A percentile compares a stretch with the other conserved stretches of the same genome.
These are phyloP conservation scores for Penicillium sp. DNA, from an alignment of 2,329 filamentous ascomycete species.

Conservation along the genomic window DNA sequence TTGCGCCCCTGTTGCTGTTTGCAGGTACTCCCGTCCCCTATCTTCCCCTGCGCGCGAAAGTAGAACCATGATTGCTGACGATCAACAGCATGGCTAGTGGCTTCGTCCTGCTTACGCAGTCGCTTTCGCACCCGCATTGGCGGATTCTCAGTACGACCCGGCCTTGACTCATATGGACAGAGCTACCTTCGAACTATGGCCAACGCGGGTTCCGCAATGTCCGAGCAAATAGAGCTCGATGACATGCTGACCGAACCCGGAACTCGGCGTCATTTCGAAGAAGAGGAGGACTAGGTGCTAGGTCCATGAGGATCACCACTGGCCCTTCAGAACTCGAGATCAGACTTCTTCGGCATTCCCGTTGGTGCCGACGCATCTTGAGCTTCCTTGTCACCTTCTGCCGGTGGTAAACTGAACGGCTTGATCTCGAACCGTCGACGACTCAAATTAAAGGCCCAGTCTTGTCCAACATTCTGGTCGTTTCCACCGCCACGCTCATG, in stretches of 20 bases:
- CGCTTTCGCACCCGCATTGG: constrained; percentile 50
- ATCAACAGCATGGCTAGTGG: constrained; percentile 48
- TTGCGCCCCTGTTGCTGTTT: constrained; percentile 38
- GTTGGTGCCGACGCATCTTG: constrained; percentile 49
- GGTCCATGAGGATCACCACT: constrained; percentile 12
- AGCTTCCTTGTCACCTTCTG: constrained; percentile 69
- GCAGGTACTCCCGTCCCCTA: constrained; percentile 22
- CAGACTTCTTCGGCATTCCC: constrained; percentile 59
- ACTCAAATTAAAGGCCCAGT: constrained; percentile 87
- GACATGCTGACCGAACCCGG: constrained; percentile 53
- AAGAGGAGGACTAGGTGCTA: no score
- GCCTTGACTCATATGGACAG: constrained; percentile 51
- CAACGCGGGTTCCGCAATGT: constrained; percentile 53
- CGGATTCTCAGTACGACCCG: constrained; percentile 45
- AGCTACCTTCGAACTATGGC: constrained; percentile 57
- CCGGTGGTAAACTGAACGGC: constrained; percentile 83
- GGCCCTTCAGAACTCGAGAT: constrained; percentile 63
- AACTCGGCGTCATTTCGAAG: constrained; percentile 26
- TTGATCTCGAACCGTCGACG: constrained; percentile 78
- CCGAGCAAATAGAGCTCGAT: constrained; percentile 63
- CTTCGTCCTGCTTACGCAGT: constrained; percentile 57
- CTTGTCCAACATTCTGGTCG: constrained; percentile 68
- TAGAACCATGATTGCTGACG: constrained; percentile 30
- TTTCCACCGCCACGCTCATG: constrained; percentile 85
- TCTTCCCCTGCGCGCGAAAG: not conserved